Evolutionary conservation across 2,329 filamentous ascomycete genomes (phyloP).

Genomic region (Mollisia scopiformis): DNA sequence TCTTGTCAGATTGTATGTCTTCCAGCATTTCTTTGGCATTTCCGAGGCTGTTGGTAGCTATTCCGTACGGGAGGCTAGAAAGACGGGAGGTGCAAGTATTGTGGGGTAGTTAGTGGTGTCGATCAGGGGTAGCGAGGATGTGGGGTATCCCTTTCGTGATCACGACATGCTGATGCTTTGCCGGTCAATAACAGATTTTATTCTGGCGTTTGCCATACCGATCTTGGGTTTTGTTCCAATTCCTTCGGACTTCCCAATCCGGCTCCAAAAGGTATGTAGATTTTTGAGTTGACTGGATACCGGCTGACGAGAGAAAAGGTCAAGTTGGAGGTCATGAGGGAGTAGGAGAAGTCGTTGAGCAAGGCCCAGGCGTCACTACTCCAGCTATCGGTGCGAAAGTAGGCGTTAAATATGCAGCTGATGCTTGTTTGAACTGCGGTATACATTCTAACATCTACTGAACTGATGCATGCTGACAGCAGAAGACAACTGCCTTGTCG

Average conservation of each 20-base stretch:
- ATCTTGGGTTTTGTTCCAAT: slow-evolving; percentile 15
- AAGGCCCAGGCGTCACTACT: slow-evolving; percentile 58
- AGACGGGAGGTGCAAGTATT: not conserved
- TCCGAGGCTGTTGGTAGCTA: not conserved
- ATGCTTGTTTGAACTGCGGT: slow-evolving; percentile 54
- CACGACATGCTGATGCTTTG: not conserved
- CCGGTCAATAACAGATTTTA: slow-evolving; percentile 1
- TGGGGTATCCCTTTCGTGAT: not conserved
- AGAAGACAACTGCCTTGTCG: slow-evolving; percentile 47
- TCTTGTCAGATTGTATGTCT: slow-evolving; percentile 14
- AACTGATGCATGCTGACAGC: not conserved
- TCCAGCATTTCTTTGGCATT: not conserved
- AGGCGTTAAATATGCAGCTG: slow-evolving; percentile 63
- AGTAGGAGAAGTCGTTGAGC: slow-evolving; percentile 61
- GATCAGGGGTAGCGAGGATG: not conserved
- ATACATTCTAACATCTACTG: not conserved
- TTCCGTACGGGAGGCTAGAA: not conserved
- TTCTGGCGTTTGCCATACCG: slow-evolving; percentile 21
- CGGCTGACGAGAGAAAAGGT: slow-evolving; percentile 35
- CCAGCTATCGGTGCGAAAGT: slow-evolving; percentile 59
- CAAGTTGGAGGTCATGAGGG: slow-evolving; percentile 68
- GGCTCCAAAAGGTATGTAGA: not conserved
- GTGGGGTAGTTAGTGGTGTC: not conserved
- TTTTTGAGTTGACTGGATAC: not conserved
- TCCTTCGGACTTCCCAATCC: slow-evolving; percentile 9